Evolutionary conservation across 176 grass and related monocot genomes (phyloP).

Genomic region (Triticum aestivum): DNA sequence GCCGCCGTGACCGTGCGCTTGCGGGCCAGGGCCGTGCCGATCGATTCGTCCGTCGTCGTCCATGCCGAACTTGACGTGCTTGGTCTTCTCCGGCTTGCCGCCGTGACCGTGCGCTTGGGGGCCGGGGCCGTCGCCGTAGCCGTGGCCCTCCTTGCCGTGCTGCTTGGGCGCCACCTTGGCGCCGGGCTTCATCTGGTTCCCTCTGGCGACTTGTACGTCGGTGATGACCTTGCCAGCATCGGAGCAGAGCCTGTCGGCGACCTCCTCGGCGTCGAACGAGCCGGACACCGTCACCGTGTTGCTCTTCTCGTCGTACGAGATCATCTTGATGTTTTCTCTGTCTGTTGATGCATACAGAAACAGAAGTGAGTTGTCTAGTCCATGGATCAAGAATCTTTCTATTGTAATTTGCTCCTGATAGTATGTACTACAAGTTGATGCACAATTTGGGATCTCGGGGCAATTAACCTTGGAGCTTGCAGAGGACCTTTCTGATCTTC

Average conservation of each 20-base stretch:
- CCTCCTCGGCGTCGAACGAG: constrained; percentile 61
- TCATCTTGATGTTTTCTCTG: constrained; percentile 48
- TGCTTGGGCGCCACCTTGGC: constrained; percentile 32
- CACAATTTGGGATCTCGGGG: not conserved
- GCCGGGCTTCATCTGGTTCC: constrained; percentile 39
- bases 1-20: not conserved
- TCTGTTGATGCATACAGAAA: constrained; percentile 20
- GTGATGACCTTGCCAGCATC: constrained; percentile 72
- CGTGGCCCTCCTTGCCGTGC: constrained; percentile 4
- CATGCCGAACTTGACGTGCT: constrained; percentile 19
- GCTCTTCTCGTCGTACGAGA: constrained; percentile 72
- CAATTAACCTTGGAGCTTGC: constrained; percentile 74
- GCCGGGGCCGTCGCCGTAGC: no score
- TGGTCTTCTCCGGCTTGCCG: constrained; percentile 24
- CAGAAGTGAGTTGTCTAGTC: not conserved
- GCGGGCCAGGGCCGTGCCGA: no score
- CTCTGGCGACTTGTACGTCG: constrained; percentile 52
- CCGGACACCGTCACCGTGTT: constrained; percentile 62
- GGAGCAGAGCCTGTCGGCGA: constrained; percentile 52
- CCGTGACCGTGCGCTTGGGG: not conserved
- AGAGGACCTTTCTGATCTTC: constrained; percentile 85
- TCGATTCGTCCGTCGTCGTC: not conserved
- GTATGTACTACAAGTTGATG: not conserved
- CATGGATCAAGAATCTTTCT: not conserved
- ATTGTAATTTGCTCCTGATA: not conserved